A percentile compares a stretch with the other conserved stretches of the same genome.
These are phyloP conservation scores for Adansonia digitata DNA, from an alignment of 345 rosid genomes.

Conservation along the genomic window DNA sequence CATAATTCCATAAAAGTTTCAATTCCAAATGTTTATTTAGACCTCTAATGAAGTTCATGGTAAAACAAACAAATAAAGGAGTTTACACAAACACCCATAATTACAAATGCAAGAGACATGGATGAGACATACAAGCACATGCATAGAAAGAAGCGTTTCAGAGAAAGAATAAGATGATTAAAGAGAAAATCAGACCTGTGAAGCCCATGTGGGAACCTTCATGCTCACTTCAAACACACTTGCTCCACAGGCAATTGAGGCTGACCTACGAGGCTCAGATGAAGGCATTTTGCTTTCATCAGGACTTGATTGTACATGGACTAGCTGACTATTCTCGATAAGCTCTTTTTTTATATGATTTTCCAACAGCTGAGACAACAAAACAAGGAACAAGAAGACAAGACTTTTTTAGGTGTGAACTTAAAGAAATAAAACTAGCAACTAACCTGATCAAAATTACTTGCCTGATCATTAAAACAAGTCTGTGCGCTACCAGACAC, in stretches of 20 bases:
- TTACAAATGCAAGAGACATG: neutral
- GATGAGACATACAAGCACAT: neutral
- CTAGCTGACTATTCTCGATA: slow-evolving; percentile 71
- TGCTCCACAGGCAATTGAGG: slow-evolving; percentile 92
- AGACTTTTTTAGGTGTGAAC: neutral
- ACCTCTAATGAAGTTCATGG: neutral
- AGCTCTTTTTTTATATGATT: slow-evolving; percentile 92
- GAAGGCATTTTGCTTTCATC: slow-evolving; percentile 48
- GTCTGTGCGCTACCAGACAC: slow-evolving; percentile 98
- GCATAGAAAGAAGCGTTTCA: neutral
- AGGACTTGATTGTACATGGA: slow-evolving; percentile 50
- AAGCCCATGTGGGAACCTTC: slow-evolving; percentile 97
- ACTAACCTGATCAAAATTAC: slow-evolving; percentile 15
- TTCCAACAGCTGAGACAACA: slow-evolving; percentile 69
- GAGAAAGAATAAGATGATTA: neutral
- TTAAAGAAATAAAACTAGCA: slow-evolving; percentile 1
- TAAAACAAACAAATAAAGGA: neutral
- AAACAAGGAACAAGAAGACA: slow-evolving; percentile 13
- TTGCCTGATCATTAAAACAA: slow-evolving; percentile 97
- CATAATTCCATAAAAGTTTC: neutral
- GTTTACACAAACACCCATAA: neutral
- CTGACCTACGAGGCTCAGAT: slow-evolving; percentile 83
- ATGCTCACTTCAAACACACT: slow-evolving; percentile 88
- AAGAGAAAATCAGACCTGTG: slow-evolving; percentile 56
- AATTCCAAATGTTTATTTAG: neutral